Percentiles rank a stretch among this genome's conserved stretches.
phyloP scores from a whole-genome alignment of 2,329 filamentous ascomycete species.

The Fusarium guadeloupense region DNA sequence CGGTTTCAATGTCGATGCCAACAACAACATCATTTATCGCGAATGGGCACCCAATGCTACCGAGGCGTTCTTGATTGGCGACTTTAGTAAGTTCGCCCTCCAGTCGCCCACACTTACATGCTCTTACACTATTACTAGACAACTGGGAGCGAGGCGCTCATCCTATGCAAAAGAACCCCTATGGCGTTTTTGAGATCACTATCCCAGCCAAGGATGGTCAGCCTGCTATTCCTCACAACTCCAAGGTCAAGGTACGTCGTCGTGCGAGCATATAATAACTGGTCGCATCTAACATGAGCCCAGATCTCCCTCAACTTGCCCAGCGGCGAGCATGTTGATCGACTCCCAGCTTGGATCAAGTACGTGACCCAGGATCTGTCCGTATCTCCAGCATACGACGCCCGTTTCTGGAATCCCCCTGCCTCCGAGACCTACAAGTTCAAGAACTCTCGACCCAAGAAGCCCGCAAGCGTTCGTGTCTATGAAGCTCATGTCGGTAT shows the following conservation, averaged over 20 bases:
- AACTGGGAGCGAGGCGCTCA: constrained; percentile 85
- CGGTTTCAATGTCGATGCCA: constrained; percentile 81
- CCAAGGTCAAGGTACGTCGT: constrained; percentile 85
- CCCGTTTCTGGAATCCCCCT: constrained; percentile 96
- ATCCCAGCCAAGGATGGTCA: constrained; percentile 78
- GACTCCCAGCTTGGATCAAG: constrained; percentile 95
- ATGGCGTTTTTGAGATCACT: constrained; percentile 85
- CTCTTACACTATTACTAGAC: constrained; percentile 63
- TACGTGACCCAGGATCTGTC: constrained; percentile 93
- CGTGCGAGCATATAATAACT: background rate
- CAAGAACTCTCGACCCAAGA: constrained; percentile 83
- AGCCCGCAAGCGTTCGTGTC: constrained; percentile 86
- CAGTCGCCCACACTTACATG: background rate
- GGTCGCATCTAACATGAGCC: constrained; percentile 7
- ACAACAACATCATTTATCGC: constrained; percentile 88
- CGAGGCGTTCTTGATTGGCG: constrained; percentile 86
- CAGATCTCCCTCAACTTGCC: constrained; percentile 87
- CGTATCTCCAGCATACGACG: constrained; percentile 93
- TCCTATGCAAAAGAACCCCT: constrained; percentile 86
- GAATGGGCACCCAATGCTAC: constrained; percentile 96
- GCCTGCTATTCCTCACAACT: constrained; percentile 87
- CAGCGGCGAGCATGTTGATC: constrained; percentile 82
- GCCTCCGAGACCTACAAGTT: constrained; percentile 79
- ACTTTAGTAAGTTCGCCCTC: constrained; percentile 76
- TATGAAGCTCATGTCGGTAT: constrained; percentile 99